Evolutionary conservation across 306 rosid species (phyloP).

Genomic region (Ormosia emarginata): DNA sequence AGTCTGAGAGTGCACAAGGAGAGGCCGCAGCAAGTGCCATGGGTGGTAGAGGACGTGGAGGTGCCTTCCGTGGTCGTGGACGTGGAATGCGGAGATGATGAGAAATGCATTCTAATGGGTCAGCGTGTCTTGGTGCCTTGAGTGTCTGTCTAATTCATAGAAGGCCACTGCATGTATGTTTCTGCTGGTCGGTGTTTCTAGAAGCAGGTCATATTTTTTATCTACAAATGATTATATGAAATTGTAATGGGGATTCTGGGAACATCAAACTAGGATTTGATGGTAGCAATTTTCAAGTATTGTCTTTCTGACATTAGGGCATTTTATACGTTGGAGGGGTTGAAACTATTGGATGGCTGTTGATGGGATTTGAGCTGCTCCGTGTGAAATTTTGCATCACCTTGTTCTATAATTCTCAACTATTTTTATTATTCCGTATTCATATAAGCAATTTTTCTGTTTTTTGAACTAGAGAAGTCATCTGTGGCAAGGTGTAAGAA

Average conservation of each 20-base stretch:
- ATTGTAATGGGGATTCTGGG: constrained; percentile 13
- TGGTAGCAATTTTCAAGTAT: constrained; percentile 11
- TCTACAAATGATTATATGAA: constrained; percentile 4
- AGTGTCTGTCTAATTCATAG: not conserved
- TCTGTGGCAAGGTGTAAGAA: not conserved
- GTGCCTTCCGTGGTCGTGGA: constrained; percentile 84
- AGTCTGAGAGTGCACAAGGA: constrained; percentile 99
- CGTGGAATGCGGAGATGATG: constrained; percentile 90
- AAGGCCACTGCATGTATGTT: constrained; percentile 4
- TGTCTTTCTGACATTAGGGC: not conserved
- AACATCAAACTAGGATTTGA: constrained; percentile 20
- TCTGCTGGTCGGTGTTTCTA: constrained; percentile 18
- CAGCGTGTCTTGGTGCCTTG: constrained; percentile 8
- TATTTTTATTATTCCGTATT: too few species aligned
- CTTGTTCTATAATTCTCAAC: not conserved
- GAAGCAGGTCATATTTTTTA: constrained; percentile 26
- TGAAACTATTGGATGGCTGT: constrained; percentile 9
- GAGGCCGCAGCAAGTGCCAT: constrained; percentile 98
- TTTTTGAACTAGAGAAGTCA: not conserved
- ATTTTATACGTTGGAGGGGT: constrained; percentile 13
- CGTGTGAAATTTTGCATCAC: constrained; percentile 25
- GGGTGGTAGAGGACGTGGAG: constrained; percentile 98
- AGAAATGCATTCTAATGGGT: not conserved
- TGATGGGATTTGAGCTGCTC: constrained; percentile 11
- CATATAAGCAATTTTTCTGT: too few species aligned